Evolutionary conservation across 1,139 yeast species (phyloP).

Genomic region (Blastobotrys ciferrii): DNA sequence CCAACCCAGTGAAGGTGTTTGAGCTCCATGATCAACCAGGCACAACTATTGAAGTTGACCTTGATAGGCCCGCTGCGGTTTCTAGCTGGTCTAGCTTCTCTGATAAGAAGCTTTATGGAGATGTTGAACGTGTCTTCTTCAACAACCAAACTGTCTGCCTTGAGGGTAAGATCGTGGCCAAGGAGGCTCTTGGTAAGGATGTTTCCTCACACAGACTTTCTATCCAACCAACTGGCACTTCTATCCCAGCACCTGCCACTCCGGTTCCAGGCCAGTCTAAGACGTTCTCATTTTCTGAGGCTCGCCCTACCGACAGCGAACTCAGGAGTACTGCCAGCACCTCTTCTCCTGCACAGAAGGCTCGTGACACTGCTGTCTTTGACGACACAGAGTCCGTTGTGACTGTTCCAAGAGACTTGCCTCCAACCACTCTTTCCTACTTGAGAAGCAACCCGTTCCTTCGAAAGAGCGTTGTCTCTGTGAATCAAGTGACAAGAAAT

Average conservation of each 20-base stretch:
- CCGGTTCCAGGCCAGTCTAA: slow-evolving; percentile 13
- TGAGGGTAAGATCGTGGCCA: slow-evolving; percentile 69
- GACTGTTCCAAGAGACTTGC: slow-evolving; percentile 48
- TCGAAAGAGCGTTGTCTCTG: slow-evolving; percentile 84
- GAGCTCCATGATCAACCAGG: slow-evolving; percentile 78
- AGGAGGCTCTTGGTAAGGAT: slow-evolving; percentile 56
- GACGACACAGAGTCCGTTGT: slow-evolving; percentile 43
- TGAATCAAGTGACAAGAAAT: slow-evolving; percentile 78
- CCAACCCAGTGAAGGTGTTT: slow-evolving; percentile 79
- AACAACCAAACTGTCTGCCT: slow-evolving; percentile 77
- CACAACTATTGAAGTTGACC: slow-evolving; percentile 72
- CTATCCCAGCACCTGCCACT: slow-evolving; percentile 20
- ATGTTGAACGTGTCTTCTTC: slow-evolving; percentile 83
- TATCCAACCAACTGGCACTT: slow-evolving; percentile 7
- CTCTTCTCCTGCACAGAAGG: slow-evolving; percentile 18
- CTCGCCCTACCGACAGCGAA: neutral
- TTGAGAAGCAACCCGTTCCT: slow-evolving; percentile 88
- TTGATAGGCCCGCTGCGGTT: slow-evolving; percentile 58
- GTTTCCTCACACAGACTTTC: slow-evolving; percentile 30
- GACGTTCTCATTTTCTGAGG: slow-evolving; percentile 12
- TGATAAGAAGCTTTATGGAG: slow-evolving; percentile 57
- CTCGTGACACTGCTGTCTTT: slow-evolving; percentile 38
- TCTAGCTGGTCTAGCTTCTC: slow-evolving; percentile 53
- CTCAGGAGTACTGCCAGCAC: slow-evolving; percentile 10
- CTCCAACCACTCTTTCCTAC: slow-evolving; percentile 66